Evolutionary conservation across 768 basidiomycete genomes (phyloP), one percentile per base, ranked within the genome.

Genomic region (Gymnopilus junonius): DNA sequence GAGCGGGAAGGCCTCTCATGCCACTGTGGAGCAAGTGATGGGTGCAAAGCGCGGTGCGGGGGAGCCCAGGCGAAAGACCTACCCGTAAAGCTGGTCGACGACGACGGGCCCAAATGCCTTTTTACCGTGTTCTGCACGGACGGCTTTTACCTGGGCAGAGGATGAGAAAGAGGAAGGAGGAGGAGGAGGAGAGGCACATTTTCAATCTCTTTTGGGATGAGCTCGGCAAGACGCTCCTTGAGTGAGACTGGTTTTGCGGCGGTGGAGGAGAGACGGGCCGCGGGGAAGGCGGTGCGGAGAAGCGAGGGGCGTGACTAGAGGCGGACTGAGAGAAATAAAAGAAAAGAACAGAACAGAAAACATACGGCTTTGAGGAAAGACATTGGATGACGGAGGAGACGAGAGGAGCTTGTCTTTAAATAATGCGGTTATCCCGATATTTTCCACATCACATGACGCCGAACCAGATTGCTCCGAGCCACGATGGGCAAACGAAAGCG

Each of bases 41-140:
- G 35, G 48, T 15, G 20, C 4, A 29, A 61, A 62, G 50, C 46
- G 67, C 59, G 55, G 50, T 27, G 54, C 35, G 25, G 4, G n/a
- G n/a, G n/a, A n/a, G n/a, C n/a, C 32, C 40, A 35, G 32, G 23
- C 34, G 60, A 8, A 8, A 27, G 48, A 61, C 45, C 31, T 72
- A 88, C 92, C 94, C 94, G 75, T 94, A 94, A 68, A 95, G 87
- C 75, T 95, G 93, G 77, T 95, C 92, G 59, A 96, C 94, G 50
- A 89, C 73, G 68, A 97, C 94, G 55, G 93, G 92, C 37, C 97
- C 96, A 71, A 99, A 96, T 14, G 92, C 75, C 82, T 97, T 97
- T 82, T 91, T 89, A 67, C 97, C 97, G 78, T 98, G 91, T 72
- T 86, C 87, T 61, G 87, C 87, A 71, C 93, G 91, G 73, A 91